Conservation (phyloP, 306 rosid genomes). For the Alnus glutinosa region DNA sequence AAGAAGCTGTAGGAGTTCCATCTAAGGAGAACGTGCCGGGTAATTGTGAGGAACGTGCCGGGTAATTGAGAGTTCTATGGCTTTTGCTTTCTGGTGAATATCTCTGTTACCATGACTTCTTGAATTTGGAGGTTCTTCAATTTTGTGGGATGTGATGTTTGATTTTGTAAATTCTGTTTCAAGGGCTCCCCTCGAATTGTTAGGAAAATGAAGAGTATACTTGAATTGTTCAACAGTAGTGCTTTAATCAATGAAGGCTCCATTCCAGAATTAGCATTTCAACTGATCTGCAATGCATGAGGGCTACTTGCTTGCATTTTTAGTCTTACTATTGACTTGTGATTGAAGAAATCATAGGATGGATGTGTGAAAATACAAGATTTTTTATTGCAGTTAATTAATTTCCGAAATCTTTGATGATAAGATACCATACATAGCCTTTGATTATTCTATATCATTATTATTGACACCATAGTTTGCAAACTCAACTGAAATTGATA, state of each 20-base stretch:
- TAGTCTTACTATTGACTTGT: background rate
- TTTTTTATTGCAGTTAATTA: background rate
- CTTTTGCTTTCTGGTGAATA: slow-evolving; percentile 11
- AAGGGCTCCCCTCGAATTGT: background rate
- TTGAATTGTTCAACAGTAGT: background rate
- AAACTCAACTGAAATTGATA: background rate
- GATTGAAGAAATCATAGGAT: background rate
- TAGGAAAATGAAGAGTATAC: background rate
- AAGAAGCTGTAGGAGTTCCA: slow-evolving; percentile 15
- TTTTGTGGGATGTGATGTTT: background rate
- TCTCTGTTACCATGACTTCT: background rate
- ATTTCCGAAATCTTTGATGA: background rate
- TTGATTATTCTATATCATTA: background rate
- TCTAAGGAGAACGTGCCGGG: slow-evolving; percentile 24
- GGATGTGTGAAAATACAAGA: background rate
- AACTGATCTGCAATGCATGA: background rate
- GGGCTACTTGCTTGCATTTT: background rate
- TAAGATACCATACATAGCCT: background rate
- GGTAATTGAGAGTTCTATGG: slow-evolving; percentile 27
- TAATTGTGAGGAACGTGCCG: slow-evolving; percentile 30
- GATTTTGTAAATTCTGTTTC: slow-evolving; percentile 14
- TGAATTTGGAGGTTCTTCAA: background rate
- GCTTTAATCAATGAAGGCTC: background rate
- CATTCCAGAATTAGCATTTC: background rate
- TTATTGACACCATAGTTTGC: background rate